phyloP scores from a whole-genome alignment of 2,329 filamentous ascomycete genomes.

The Epicoccum sorghinum region DNA sequence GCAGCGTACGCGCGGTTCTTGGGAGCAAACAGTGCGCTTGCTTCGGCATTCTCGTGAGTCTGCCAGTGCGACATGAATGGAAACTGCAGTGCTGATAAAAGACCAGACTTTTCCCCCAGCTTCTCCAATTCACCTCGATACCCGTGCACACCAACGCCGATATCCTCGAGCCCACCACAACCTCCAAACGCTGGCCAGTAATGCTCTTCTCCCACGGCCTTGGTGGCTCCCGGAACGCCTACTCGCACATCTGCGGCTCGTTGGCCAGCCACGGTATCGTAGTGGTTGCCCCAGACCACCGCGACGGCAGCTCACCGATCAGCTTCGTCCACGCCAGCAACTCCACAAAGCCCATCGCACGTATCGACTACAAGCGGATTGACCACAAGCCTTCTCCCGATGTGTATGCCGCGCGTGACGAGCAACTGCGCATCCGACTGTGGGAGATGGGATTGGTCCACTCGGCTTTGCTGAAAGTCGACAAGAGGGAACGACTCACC shows the following conservation, averaged over 20 bases:
- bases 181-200: slow-evolving; percentile 72
- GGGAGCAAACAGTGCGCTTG: slow-evolving; percentile 63
- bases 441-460: slow-evolving; percentile 80
- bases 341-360: slow-evolving; percentile 47
- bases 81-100: slow-evolving; percentile 2
- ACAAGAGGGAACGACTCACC: slow-evolving; percentile 57
- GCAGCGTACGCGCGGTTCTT: slow-evolving; percentile 79
- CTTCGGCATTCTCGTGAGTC: slow-evolving; percentile 49
- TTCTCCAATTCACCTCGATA: slow-evolving; percentile 75
- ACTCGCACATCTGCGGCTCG: slow-evolving; percentile 81
- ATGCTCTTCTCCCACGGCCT: slow-evolving; percentile 87
- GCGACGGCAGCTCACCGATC: slow-evolving; percentile 80
- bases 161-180: slow-evolving; percentile 57
- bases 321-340: slow-evolving; percentile 69
- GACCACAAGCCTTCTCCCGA: slow-evolving; percentile 69
- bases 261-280: slow-evolving; percentile 81
- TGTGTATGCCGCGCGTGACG: slow-evolving; percentile 70
- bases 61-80: not conserved
- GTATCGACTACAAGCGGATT: slow-evolving; percentile 54
- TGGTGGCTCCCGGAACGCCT: slow-evolving; percentile 80
- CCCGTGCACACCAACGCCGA: slow-evolving; percentile 75
- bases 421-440: slow-evolving; percentile 74
- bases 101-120: slow-evolving; percentile 68
- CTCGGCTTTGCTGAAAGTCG: slow-evolving; percentile 70
- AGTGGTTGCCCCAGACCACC: slow-evolving; percentile 81